These are phyloP conservation scores for Lachnellula suecica DNA, from an alignment of 2,329 filamentous ascomycete species.

Conservation along the genomic window DNA sequence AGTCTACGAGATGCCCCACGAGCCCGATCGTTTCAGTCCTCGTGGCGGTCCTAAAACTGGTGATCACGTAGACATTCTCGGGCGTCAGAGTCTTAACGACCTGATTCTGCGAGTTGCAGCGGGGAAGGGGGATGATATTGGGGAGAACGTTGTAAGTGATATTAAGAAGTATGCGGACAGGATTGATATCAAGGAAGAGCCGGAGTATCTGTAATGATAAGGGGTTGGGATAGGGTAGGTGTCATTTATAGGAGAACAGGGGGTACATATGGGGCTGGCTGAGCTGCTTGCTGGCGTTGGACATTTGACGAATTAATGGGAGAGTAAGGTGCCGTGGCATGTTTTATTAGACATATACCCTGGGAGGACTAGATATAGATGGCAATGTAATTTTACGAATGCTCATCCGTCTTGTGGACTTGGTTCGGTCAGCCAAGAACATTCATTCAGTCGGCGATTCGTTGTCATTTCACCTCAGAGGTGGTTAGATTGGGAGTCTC, in stretches of 20 bases:
- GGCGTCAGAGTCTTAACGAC: conserved; percentile 85
- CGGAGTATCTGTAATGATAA: conserved; percentile 20
- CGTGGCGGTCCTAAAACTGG: conserved; percentile 70
- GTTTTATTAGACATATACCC: not conserved
- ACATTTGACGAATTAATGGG: not conserved
- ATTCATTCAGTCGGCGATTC: not conserved
- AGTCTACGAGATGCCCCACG: conserved; percentile 93
- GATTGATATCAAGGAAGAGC: conserved; percentile 62
- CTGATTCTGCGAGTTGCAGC: conserved; percentile 83
- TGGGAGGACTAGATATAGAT: not conserved
- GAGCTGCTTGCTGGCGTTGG: not conserved
- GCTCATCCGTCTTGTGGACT: not conserved
- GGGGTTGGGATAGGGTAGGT: not conserved
- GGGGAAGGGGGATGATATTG: conserved; percentile 77
- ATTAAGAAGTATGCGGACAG: conserved; percentile 81
- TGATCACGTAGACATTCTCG: conserved; percentile 96
- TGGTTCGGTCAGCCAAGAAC: not conserved
- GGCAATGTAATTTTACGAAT: not conserved
- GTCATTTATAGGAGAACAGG: not conserved
- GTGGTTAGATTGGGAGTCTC: too few relatives aligned
- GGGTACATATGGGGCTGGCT: not conserved
- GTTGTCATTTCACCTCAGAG: not conserved
- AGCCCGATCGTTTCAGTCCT: conserved; percentile 88
- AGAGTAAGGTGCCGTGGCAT: not conserved
- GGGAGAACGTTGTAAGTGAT: conserved; percentile 75